Base-by-base conservation (phyloP, 1,139 yeast genomes). In the Geotrichum citri-aurantii region DNA sequence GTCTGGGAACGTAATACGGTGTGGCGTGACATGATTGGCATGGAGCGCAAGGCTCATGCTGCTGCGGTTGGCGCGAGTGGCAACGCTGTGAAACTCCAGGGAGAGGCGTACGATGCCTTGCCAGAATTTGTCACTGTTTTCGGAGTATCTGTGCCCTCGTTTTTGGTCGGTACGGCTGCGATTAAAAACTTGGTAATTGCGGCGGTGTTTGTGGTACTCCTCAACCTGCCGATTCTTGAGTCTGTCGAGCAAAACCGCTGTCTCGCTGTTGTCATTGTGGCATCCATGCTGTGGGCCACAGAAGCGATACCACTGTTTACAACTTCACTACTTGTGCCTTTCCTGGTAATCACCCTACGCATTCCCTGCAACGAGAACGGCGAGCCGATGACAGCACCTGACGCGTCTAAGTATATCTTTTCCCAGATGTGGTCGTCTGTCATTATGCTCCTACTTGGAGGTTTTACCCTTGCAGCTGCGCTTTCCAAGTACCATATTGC, bases 1-100 rank as follows among this genome's bases (percentile, higher is more conserved):
- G 96, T 91, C 19, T 92, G 96, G 95, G 97, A 91, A 73, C 81
- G 98, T 71, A 90, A 90, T 71, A 92, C 97, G 0, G 97, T 92
- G 26, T 92, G 98, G 98, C 86, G 93, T 68, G 97, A 92, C 70
- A 86, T 92, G 89, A 86, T 91, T 70, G 93, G 93, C 12, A 75
- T 91, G 68, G 97, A 92, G 71, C 82, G 95, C 68, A 84, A 81
- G 62, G 75, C 85, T 1, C 85, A 83, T 64, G 81, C 81, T 47
- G 83, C 83, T 1, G 74, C 76, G 55, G 73, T 79, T 40, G 76
- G 62, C 6, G 61, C 60, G 37, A 49, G 53, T 54, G 48, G 52
- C 29, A 50, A 56, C 8, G 44, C 58, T 23, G 62, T 61, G 21
- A 58, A 53, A 33, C 52, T 63, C 5, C 63, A 62, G 56, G 64